A percentile compares a stretch with the other conserved stretches of the same genome.
Conservation (phyloP, 2,329 filamentous ascomycete species). For the Ophiosphaerella korrae region DNA sequence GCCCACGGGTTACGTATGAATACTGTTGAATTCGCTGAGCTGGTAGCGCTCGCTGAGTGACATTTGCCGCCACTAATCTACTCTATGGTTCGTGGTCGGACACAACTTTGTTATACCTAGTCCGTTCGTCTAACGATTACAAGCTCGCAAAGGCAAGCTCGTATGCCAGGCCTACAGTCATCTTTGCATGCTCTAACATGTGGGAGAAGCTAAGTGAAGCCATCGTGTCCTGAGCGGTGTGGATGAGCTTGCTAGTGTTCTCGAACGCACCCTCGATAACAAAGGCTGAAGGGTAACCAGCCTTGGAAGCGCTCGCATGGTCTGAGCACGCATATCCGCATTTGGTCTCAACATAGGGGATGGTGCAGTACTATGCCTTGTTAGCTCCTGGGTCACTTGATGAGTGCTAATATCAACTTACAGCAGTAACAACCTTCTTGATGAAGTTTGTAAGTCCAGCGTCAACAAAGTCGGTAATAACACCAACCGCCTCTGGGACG, state of each 20-base stretch:
- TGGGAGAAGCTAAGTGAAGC: slow-evolving; percentile 78
- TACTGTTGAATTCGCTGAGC: too few species aligned
- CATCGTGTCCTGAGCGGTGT: slow-evolving; percentile 69
- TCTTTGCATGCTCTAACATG: slow-evolving; percentile 84
- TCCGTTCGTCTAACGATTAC: too few species aligned
- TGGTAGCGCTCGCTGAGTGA: too few species aligned
- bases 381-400: background rate
- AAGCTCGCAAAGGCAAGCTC: slow-evolving; percentile 70
- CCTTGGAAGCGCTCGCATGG: slow-evolving; percentile 72
- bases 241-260: slow-evolving; percentile 65
- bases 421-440: slow-evolving; percentile 75
- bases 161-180: slow-evolving; percentile 80
- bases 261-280: slow-evolving; percentile 74
- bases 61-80: too few species aligned
- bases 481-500: slow-evolving; percentile 79
- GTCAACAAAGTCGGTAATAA: slow-evolving; percentile 91
- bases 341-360: slow-evolving; percentile 82
- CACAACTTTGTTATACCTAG: too few species aligned
- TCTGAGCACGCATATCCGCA: slow-evolving; percentile 85
- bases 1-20: too few species aligned
- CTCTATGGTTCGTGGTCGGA: too few species aligned
- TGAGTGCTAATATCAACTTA: slow-evolving; percentile 3
- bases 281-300: slow-evolving; percentile 73
- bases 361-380: slow-evolving; percentile 73
- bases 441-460: slow-evolving; percentile 80